Base-by-base conservation (phyloP, 75 land plant genomes). In the Ceratopteris richardii region DNA sequence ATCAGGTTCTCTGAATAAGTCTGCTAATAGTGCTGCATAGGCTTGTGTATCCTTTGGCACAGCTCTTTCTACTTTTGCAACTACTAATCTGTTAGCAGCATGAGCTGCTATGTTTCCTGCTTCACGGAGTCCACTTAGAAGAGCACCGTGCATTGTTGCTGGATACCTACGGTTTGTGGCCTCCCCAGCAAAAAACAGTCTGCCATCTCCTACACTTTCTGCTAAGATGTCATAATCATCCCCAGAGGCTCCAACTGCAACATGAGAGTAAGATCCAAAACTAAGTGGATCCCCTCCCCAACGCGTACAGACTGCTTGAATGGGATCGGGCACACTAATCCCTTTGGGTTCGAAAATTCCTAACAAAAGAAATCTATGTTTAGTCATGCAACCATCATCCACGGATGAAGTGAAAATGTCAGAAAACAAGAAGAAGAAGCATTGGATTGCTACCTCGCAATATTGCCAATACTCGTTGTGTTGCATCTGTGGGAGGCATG, bases 71-170 rank as follows among this genome's bases (percentile, higher is more conserved):
- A 80, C 62, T 60, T 84, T 91, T n/a, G 73, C 33, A 44, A 65
- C 62, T 43, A 60, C 63, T 33, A 78, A 52, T 37, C 92, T 74
- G 29, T 64, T 62, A 44, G 65, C 85, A 30, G 92, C 88, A 71
- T 65, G 75, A 48, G 76, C 63, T 14, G 82, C 69, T 63, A 95
- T 86, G 40, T 84, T 89, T 37, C 92, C 91, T 53, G 99, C 92
- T 69, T 95, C 99, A 39, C 96, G 61, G 11, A 83, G 42, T 13
- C 99, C 99, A 80, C 78, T 86, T 28, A 95, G 54, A 56, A 82
- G 83, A 31, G 99, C 99, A 21, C 99, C 99, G 68, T 95, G 99
- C 99, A 95, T 90, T 28, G 96, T 95, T 44, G 99, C 99, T 58
- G 99, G 99, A 46, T 95, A 90, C 39, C 90, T 74, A 51, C 96